Evolutionary conservation across 2,329 filamentous ascomycete genomes (phyloP), one percentile per base, ranked within the genome.

Genomic region (Fusarium sp.): DNA sequence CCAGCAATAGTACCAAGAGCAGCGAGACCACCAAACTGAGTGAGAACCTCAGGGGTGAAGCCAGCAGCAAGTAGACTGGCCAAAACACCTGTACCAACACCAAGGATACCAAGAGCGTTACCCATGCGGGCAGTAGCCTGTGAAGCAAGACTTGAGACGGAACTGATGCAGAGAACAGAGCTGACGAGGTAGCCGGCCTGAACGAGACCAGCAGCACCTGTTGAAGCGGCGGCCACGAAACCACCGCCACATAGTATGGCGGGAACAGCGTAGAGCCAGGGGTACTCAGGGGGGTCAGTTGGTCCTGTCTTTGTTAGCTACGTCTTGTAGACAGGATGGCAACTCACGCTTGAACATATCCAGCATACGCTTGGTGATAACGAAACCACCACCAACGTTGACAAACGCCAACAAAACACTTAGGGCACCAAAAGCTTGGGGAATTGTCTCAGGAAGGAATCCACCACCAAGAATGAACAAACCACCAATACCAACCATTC

Each of bases 351-450:
- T 92, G 78, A 95, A 95, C 92, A 95, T 95, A 78, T 97, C 94
- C 45, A 97, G 84, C 94, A 97, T 97, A 68, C 94, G 87, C 82
- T 97, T 97, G 5, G 94, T 97, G 64, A 97, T 93, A 45, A 97
- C 92, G 66, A 97, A 97, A 0, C 94, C 94, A 62, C 94, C 94
- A 0, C 92, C 91, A 5, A 97, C 90, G 71, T 97, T 97, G 67
- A 97, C 92, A 77, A 96, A 97, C 0, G 94, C 94, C 22, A 97
- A 82, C 8, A 96, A 83, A 2, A 97, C 94, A 2, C 93, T 97
- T 2, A 89, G 80, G 3, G 94, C 92, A 58, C 94, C 94, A 38
- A 97, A 88, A 4, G 83, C 80, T 77, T 97, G 93, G 1, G 94
- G 94, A 8, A 97, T 84, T 0, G 93, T 97, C 74, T 90, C 88